A percentile compares a stretch with the other conserved stretches of the same genome.
Evolutionary conservation across 23 red algal genomes (phyloP).

Genomic region (Cyanidiococcus yangmingshanensis): DNA sequence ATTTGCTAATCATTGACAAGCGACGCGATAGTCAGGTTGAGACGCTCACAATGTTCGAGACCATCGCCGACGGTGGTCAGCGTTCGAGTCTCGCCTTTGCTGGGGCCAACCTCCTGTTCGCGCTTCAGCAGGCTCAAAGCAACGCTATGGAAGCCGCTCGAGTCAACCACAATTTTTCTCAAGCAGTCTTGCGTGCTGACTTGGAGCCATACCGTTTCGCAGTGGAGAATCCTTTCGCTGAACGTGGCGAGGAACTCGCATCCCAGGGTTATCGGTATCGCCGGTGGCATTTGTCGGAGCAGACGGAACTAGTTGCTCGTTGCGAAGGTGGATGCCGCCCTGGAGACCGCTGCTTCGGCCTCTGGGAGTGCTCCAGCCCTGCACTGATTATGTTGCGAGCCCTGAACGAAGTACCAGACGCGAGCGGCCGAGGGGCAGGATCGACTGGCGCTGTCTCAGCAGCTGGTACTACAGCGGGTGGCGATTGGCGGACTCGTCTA

Average conservation of each 20-base stretch:
- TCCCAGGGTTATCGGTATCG: constrained; percentile 73
- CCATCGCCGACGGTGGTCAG: constrained; percentile 28
- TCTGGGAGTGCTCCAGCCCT: constrained; percentile 18
- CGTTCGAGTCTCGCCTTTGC: constrained; percentile 16
- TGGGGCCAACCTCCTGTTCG: neutral
- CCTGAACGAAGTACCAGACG: constrained; percentile 77
- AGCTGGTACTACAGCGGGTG: neutral
- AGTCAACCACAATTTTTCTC: constrained; percentile 94
- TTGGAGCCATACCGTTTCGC: constrained; percentile 30
- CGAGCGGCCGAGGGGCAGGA: constrained; percentile 27
- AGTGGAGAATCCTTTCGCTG: constrained; percentile 43
- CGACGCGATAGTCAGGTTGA: constrained; percentile 71
- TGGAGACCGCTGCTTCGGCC: neutral
- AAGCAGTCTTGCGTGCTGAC: constrained; percentile 48
- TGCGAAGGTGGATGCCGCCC: constrained; percentile 31
- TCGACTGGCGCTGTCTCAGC: neutral
- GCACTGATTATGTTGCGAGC: constrained; percentile 49
- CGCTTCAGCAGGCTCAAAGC: constrained; percentile 60
- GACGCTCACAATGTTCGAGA: constrained; percentile 75
- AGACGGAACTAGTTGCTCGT: constrained; percentile 58
- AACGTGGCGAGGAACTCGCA: constrained; percentile 37
- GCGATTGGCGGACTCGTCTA: constrained; percentile 82
- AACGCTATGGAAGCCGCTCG: constrained; percentile 60
- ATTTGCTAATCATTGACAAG: constrained; percentile 86
- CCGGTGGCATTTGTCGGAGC: constrained; percentile 62